Base-by-base conservation (phyloP, 352 stramenopile genomes). In the Paralagenidium karlingii region DNA sequence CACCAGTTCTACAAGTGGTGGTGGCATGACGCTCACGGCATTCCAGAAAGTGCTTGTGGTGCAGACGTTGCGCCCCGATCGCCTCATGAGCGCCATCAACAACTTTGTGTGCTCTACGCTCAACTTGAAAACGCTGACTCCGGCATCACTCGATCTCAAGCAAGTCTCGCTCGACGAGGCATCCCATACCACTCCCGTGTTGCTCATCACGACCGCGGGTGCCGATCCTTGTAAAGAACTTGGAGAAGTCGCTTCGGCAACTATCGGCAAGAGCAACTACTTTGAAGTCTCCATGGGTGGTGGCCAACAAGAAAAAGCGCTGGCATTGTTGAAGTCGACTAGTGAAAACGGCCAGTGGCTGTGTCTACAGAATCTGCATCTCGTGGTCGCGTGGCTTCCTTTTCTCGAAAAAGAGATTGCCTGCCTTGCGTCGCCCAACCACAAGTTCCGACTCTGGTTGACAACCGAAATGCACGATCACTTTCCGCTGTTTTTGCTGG, bases 361-460 rank as follows among this genome's bases (percentile, higher is more conserved):
- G 5, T 98, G 93, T 61, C 63, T 98, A 0, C 95, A 98, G 54
- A 98, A 98, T 51, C 55, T 98, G 26, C 93, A 98, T 47, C 61
- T 98, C 2, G 89, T 98, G 5, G 62, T 96, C 24, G 76, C 78
- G 1, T 98, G 90, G 88, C 64, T 98, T 4, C 87, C 90, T 1
- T 63, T 69, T 11, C 66, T 98, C 5, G 86, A 97, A 43, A 97
- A 97, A 38, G 68, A 81, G 34, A 68, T 96, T 47, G 91, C 65
- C 43, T 53, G 59, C 15, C 50, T 92, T 4, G 22, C 7, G 22
- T 60, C 53, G 6, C 40, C 75, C 1, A 75, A 91, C 42, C 57
- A 68, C 34, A 85, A 90, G 51, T 97, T 98, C 55, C 77, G 90
- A 2, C 57, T 98, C n/a, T 97, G 88, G 87, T 76, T 97, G 21